phyloP scores from a whole-genome alignment of 1,139 yeast genomes.

The Yamadazyma atlantica region DNA sequence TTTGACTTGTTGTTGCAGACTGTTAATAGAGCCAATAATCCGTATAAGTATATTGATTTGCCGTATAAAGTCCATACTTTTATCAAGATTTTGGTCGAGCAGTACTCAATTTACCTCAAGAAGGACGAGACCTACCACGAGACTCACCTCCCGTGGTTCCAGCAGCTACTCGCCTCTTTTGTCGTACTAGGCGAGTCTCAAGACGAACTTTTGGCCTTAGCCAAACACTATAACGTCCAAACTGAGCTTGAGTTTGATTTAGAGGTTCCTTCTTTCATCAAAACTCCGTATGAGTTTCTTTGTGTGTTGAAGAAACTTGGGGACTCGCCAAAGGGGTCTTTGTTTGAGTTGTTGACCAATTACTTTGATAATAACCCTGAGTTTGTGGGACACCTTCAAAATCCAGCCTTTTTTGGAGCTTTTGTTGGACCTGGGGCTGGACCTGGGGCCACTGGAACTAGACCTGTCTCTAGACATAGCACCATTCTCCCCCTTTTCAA shows the following conservation, averaged over 20 bases:
- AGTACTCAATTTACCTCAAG: slow-evolving; percentile 33
- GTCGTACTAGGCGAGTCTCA: slow-evolving; percentile 55
- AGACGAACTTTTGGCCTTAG: slow-evolving; percentile 13
- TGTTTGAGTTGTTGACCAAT: slow-evolving; percentile 40
- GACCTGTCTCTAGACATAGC: too few relatives aligned
- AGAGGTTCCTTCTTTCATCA: too few relatives aligned
- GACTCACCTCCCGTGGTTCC: slow-evolving; percentile 50
- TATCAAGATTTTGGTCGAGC: slow-evolving; percentile 67
- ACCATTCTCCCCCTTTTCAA: neutral
- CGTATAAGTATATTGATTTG: slow-evolving; percentile 79
- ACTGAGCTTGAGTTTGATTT: slow-evolving; percentile 6
- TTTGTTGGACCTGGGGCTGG: too few relatives aligned
- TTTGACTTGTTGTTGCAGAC: slow-evolving; percentile 75
- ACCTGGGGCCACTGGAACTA: too few relatives aligned
- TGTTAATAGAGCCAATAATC: slow-evolving; percentile 67
- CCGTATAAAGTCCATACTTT: slow-evolving; percentile 65
- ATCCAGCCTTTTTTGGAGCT: slow-evolving; percentile 8
- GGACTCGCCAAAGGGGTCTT: too few relatives aligned
- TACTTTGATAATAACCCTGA: slow-evolving; percentile 19
- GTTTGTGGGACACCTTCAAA: slow-evolving; percentile 7
- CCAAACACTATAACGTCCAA: slow-evolving; percentile 9
- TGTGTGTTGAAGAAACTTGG: slow-evolving; percentile 17
- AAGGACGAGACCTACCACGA: slow-evolving; percentile 3
- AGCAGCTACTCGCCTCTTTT: slow-evolving; percentile 42
- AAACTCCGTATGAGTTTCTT: slow-evolving; percentile 15